Evolutionary conservation across 345 rosid species (phyloP).

Genomic region (Nephelium lappaceum): DNA sequence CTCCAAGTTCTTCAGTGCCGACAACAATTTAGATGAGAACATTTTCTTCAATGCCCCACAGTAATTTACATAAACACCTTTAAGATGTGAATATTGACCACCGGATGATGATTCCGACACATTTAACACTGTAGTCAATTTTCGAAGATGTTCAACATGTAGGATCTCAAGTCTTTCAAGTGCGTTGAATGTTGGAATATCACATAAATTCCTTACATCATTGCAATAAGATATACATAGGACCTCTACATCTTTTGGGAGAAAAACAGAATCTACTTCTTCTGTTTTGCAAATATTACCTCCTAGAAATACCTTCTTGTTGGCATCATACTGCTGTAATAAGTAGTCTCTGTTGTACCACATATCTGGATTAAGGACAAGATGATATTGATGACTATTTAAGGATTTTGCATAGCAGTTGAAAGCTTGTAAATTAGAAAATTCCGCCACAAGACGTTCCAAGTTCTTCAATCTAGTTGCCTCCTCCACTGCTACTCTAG

Average conservation of each 20-base stretch:
- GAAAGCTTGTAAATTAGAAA: background rate
- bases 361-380: background rate
- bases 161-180: background rate
- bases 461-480: slow-evolving; percentile 12
- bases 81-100: background rate
- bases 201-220: background rate
- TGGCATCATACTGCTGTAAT: background rate
- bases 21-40: background rate
- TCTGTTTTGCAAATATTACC: background rate
- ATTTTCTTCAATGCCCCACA: background rate
- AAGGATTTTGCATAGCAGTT: background rate
- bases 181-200: background rate
- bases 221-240: background rate
- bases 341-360: background rate
- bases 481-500: slow-evolving; percentile 2
- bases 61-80: background rate
- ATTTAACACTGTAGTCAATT: background rate
- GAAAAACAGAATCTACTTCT: background rate
- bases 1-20: background rate
- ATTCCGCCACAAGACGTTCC: background rate
- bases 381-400: background rate
- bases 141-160: background rate
- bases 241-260: background rate
- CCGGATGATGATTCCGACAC: background rate
- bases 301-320: background rate